Evolutionary conservation across 2,329 filamentous ascomycete genomes (phyloP).

Genomic region (Calonectria fujianensis): DNA sequence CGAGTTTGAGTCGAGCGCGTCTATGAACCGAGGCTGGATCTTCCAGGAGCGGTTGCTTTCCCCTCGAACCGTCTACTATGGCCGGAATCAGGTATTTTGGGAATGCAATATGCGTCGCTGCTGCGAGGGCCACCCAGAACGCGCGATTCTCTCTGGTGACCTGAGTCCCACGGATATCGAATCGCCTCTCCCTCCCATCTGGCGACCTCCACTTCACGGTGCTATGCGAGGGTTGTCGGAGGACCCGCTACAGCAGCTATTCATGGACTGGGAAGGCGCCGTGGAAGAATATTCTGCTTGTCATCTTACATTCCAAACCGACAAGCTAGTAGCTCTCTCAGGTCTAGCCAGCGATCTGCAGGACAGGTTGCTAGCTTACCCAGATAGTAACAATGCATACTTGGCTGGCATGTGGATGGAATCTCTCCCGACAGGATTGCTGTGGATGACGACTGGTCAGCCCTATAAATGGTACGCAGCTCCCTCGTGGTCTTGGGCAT

Average conservation of each 20-base stretch:
- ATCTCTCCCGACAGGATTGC: conserved; percentile 11
- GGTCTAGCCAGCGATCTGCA: conserved; percentile 8
- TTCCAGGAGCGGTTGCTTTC: conserved; percentile 9
- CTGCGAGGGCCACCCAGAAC: conserved; percentile 7
- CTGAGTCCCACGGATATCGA: background rate
- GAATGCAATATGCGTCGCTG: conserved; percentile 16
- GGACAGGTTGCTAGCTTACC: background rate
- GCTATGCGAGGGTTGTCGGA: conserved; percentile 14
- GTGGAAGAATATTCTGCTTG: conserved; percentile 14
- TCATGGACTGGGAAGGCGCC: conserved; percentile 15
- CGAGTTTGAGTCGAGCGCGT: background rate
- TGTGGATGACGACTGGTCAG: background rate
- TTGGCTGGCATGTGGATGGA: conserved; percentile 17
- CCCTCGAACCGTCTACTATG: background rate
- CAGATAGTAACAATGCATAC: background rate
- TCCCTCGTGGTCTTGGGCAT: conserved; percentile 15
- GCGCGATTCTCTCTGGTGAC: background rate
- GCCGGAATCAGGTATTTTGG: conserved; percentile 18
- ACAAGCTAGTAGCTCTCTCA: conserved; percentile 10
- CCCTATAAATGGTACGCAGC: background rate
- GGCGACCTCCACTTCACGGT: conserved; percentile 11
- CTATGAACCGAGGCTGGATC: conserved; percentile 18
- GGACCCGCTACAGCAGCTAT: background rate
- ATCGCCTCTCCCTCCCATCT: background rate
- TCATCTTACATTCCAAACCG: background rate